A percentile compares a stretch with the other conserved stretches of the same genome.
phyloP scores from a whole-genome alignment of 1,284 basidiomycete species.

The Heterobasidion annosum region DNA sequence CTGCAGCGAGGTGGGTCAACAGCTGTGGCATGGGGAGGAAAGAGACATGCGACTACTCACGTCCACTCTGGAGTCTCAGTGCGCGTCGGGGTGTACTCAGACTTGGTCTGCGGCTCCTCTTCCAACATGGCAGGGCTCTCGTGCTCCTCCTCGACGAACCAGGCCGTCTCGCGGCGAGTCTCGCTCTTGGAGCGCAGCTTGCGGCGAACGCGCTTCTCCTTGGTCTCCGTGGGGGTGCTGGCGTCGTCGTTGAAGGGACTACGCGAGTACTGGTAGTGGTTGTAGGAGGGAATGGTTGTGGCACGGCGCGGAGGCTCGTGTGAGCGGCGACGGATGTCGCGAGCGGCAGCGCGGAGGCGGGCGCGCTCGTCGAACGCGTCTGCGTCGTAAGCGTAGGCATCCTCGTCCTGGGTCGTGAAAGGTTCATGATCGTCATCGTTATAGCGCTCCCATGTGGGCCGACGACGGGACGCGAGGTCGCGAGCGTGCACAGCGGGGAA shows the following conservation, averaged over 20 bases:
- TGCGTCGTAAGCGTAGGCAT: background rate
- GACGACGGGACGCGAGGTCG: conserved; percentile 13
- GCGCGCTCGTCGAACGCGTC: conserved; percentile 8
- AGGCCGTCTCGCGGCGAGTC: conserved; percentile 12
- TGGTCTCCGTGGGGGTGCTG: conserved; percentile 8
- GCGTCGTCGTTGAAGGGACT: conserved; percentile 23
- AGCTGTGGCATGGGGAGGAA: background rate
- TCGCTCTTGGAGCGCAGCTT: conserved; percentile 9
- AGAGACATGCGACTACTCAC: conserved; percentile 17
- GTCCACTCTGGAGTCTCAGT: conserved; percentile 18
- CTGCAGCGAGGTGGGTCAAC: conserved; percentile 14
- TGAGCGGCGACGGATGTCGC: conserved; percentile 13
- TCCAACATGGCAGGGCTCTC: conserved; percentile 17
- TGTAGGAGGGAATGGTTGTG: conserved; percentile 9
- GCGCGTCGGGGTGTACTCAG: conserved; percentile 10
- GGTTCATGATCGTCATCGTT: conserved; percentile 18
- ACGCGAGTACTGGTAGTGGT: conserved; percentile 20
- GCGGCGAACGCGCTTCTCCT: conserved; percentile 4
- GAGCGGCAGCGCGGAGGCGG: conserved; percentile 9
- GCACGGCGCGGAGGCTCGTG: background rate
- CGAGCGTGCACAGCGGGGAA: conserved; percentile 34
- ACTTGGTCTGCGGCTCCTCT: conserved; percentile 15
- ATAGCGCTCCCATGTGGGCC: conserved; percentile 25
- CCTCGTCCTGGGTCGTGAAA: conserved; percentile 3
- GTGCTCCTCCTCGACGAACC: conserved; percentile 23